Evolutionary conservation across 176 grass and related monocot species (phyloP).

Genomic region (Carex myosuroides): DNA sequence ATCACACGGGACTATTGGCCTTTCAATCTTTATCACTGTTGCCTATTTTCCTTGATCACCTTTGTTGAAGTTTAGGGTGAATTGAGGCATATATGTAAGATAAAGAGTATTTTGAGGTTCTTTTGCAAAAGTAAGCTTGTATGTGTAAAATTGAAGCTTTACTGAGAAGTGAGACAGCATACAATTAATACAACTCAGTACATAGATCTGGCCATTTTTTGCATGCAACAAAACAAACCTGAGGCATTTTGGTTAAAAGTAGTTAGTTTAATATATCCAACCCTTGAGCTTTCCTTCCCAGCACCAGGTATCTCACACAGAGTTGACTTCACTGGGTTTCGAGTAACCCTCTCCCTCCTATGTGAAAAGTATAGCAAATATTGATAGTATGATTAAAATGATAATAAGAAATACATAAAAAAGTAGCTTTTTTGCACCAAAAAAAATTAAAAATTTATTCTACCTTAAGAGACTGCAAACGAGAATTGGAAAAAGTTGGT

Average conservation of each 20-base stretch:
- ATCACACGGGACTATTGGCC: background rate
- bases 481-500: background rate
- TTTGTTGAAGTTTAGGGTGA: background rate
- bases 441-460: background rate
- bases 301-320: constrained; percentile 81
- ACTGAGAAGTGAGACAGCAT: background rate
- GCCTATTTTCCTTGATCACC: background rate
- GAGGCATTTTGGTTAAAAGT: constrained; percentile 96
- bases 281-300: constrained; percentile 50
- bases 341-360: constrained; percentile 76
- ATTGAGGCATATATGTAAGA: background rate
- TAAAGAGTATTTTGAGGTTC: background rate
- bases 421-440: background rate
- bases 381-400: background rate
- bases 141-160: background rate
- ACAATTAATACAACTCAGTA: background rate
- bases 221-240: constrained; percentile 34
- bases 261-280: constrained; percentile 98
- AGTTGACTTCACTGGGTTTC: constrained; percentile 77
- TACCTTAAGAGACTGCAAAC: background rate
- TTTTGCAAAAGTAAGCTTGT: background rate
- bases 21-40: background rate
- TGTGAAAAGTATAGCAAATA: constrained; percentile 8
- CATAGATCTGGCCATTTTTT: background rate
- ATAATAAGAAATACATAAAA: background rate